These are phyloP conservation scores for Lachnellula arida DNA, from an alignment of 2,329 filamentous ascomycete species.

Conservation along the genomic window DNA sequence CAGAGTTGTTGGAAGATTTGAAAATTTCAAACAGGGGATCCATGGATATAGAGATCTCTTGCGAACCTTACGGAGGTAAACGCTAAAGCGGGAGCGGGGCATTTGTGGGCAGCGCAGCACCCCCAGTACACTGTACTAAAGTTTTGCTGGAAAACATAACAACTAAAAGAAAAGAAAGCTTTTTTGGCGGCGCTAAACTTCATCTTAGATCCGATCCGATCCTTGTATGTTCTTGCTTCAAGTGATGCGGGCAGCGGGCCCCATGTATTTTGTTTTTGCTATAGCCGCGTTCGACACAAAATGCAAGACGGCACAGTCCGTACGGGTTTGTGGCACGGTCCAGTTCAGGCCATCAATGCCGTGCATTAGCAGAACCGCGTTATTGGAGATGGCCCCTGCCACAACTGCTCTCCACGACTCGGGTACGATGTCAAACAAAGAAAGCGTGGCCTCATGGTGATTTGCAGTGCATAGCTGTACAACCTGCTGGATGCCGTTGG, in stretches of 20 bases:
- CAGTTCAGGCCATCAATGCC: slow-evolving; percentile 20
- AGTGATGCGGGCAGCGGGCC: neutral
- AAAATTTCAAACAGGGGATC: slow-evolving; percentile 3
- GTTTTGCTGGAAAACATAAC: too few relatives aligned
- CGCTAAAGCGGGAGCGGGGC: neutral
- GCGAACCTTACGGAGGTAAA: slow-evolving; percentile 7
- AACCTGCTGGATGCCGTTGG: too few relatives aligned
- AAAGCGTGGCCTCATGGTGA: slow-evolving; percentile 1
- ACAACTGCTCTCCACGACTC: slow-evolving; percentile 16
- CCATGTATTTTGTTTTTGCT: slow-evolving; percentile 8
- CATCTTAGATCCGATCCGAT: too few relatives aligned
- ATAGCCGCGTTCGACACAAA: slow-evolving; percentile 12
- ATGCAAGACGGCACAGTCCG: slow-evolving; percentile 20
- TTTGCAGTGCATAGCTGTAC: neutral
- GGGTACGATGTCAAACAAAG: slow-evolving; percentile 1
- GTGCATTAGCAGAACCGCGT: slow-evolving; percentile 28
- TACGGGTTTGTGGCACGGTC: slow-evolving; percentile 13
- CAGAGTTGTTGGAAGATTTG: slow-evolving; percentile 5
- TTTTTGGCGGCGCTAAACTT: too few relatives aligned
- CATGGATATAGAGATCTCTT: neutral
- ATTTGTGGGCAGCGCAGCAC: too few relatives aligned
- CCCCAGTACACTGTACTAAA: too few relatives aligned
- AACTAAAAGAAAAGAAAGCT: too few relatives aligned
- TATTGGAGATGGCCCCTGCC: slow-evolving; percentile 17
- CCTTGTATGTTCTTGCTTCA: too few relatives aligned